phyloP scores from a whole-genome alignment of 2,329 filamentous ascomycete genomes.

The Ceratocystis diversiconidia region DNA sequence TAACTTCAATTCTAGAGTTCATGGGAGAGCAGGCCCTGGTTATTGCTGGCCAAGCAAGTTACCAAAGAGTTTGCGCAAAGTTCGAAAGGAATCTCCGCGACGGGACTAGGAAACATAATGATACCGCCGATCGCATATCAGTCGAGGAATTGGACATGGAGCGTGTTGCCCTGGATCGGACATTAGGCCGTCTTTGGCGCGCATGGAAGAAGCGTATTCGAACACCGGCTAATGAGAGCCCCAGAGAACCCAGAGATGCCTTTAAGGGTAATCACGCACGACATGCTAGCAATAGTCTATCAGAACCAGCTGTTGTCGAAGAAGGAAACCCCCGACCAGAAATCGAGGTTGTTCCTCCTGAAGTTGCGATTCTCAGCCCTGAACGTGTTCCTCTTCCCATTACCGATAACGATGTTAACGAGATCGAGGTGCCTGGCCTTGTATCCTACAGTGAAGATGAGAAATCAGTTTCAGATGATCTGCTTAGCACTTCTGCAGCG shows the following conservation, averaged over 20 bases:
- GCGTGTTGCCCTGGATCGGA: constrained; percentile 76
- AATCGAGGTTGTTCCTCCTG: constrained; percentile 23
- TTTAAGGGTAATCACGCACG: constrained; percentile 21
- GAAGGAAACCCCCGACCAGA: constrained; percentile 19
- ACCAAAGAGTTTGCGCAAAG: constrained; percentile 46
- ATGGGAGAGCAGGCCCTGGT: constrained; percentile 82
- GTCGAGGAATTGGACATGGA: constrained; percentile 89
- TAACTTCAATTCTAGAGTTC: constrained; percentile 88
- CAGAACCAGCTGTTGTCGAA: constrained; percentile 8
- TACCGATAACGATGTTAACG: constrained; percentile 52
- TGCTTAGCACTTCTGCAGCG: constrained; percentile 22
- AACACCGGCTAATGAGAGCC: constrained; percentile 35
- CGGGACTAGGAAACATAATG: constrained; percentile 32
- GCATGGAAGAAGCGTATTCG: constrained; percentile 84
- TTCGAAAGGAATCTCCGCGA: constrained; percentile 46
- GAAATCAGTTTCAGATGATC: constrained; percentile 28
- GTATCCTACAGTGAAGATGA: constrained; percentile 50
- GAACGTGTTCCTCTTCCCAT: constrained; percentile 51
- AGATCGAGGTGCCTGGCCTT: constrained; percentile 67
- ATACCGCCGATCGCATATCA: constrained; percentile 52
- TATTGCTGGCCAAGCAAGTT: constrained; percentile 75
- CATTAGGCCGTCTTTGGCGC: constrained; percentile 79
- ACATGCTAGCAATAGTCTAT: background rate
- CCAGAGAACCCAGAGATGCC: constrained; percentile 34
- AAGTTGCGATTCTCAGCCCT: constrained; percentile 30